Percentiles rank a stretch among this genome's conserved stretches.
Evolutionary conservation across 2,329 filamentous ascomycete genomes (phyloP).

Genomic region (Sporothrix dimorphospora): DNA sequence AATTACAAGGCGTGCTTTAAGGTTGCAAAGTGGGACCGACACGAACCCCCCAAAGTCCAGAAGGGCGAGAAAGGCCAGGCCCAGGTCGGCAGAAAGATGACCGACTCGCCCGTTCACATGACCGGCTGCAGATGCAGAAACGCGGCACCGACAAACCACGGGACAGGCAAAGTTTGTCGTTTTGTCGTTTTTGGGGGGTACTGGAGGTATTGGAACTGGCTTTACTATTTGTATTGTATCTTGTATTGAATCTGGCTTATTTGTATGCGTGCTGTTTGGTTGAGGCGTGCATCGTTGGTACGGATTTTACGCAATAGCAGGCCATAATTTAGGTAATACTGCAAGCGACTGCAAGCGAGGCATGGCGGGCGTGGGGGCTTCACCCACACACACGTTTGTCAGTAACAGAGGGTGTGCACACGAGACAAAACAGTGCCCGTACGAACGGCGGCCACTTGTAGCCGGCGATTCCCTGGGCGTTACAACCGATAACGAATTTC

Average conservation of each 20-base stretch:
- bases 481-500: background rate
- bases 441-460: background rate
- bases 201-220: background rate
- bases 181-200: background rate
- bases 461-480: background rate
- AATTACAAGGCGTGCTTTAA: conserved; percentile 10
- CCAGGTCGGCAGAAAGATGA: conserved; percentile 12
- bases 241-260: too few relatives aligned
- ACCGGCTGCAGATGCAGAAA: conserved; percentile 15
- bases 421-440: too few relatives aligned
- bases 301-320: background rate
- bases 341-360: background rate
- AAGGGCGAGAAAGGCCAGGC: background rate
- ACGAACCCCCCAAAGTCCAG: background rate
- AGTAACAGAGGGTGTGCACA: too few relatives aligned
- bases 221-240: too few relatives aligned
- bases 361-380: conserved; percentile 13
- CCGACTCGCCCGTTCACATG: conserved; percentile 13
- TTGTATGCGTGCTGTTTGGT: background rate
- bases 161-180: background rate
- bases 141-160: background rate
- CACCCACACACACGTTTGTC: background rate
- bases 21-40: background rate
- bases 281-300: background rate
- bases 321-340: conserved; percentile 14